A percentile compares a stretch with the other conserved stretches of the same genome.
Evolutionary conservation across 2,329 filamentous ascomycete genomes (phyloP).

Genomic region (Nemania sp.): DNA sequence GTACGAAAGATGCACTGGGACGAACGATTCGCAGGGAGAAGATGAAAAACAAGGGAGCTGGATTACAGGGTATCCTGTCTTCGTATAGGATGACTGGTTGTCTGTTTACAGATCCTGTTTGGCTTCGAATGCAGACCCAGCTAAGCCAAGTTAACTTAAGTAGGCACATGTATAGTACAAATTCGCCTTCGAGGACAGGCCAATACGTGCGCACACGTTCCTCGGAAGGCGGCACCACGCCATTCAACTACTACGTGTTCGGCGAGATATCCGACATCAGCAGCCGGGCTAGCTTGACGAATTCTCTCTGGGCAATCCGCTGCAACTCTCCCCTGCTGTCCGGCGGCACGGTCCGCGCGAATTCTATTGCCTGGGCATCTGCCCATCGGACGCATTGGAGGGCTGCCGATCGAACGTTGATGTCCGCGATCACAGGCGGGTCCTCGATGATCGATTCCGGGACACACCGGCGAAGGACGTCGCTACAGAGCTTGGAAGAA

Average conservation of each 20-base stretch:
- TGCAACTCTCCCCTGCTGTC: slow-evolving; percentile 10
- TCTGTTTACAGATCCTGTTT: neutral
- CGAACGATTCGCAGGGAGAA: neutral
- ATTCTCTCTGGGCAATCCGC: slow-evolving; percentile 8
- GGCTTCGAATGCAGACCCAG: neutral
- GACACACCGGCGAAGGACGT: slow-evolving; percentile 57
- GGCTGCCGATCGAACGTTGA: slow-evolving; percentile 52
- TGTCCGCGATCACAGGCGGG: slow-evolving; percentile 51
- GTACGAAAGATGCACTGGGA: neutral
- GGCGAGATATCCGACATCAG: slow-evolving; percentile 21
- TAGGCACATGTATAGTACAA: neutral
- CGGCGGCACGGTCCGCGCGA: slow-evolving; percentile 35
- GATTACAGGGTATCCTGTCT: slow-evolving; percentile 1
- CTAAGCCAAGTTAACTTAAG: neutral
- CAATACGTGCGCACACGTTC: neutral
- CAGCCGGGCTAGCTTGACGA: slow-evolving; percentile 28
- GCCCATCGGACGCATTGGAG: slow-evolving; percentile 59
- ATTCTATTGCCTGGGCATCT: slow-evolving; percentile 53
- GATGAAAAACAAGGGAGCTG: neutral
- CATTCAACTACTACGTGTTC: neutral
- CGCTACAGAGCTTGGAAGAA: slow-evolving; percentile 50
- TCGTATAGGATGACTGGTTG: no score
- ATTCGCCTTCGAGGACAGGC: neutral
- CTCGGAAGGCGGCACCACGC: neutral
- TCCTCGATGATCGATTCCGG: slow-evolving; percentile 63